A percentile compares a stretch with the other conserved stretches of the same genome.
Evolutionary conservation across 352 stramenopile species (phyloP).

Genomic region (Globisporangium mamillatum): DNA sequence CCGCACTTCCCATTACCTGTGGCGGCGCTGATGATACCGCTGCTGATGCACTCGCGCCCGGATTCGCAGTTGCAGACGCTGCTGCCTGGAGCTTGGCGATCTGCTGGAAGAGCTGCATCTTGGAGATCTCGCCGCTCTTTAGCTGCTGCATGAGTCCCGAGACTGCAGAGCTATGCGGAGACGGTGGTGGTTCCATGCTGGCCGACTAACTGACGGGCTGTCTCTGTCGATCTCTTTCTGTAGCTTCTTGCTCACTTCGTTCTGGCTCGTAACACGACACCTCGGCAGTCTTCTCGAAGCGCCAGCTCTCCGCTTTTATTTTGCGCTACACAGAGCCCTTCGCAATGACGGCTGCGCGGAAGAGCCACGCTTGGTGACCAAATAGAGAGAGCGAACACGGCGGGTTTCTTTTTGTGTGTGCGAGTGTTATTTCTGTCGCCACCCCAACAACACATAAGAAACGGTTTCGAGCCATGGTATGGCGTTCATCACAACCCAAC

Average conservation of each 20-base stretch:
- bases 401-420: not conserved
- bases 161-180: conserved; percentile 37
- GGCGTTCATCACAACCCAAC: not conserved
- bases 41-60: conserved; percentile 9
- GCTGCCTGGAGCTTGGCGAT: conserved; percentile 63
- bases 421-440: conserved; percentile 5
- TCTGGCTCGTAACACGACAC: not conserved
- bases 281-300: not conserved
- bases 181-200: conserved; percentile 37
- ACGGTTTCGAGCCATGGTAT: conserved; percentile 2
- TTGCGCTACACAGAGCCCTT: not conserved
- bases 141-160: conserved; percentile 80
- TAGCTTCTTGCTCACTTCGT: not conserved
- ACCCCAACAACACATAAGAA: conserved; percentile 2
- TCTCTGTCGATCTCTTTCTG: not conserved
- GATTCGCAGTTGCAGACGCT: not conserved
- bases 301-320: not conserved
- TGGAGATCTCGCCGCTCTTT: conserved; percentile 81
- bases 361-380: not conserved
- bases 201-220: no score
- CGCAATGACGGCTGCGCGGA: not conserved
- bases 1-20: not conserved
- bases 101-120: conserved; percentile 84
- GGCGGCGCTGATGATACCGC: no score
- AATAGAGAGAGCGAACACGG: not conserved